Evolutionary conservation across 163 green algal species (phyloP), one percentile per base, ranked within the genome.

Genomic region (Scenedesmus sp.): DNA sequence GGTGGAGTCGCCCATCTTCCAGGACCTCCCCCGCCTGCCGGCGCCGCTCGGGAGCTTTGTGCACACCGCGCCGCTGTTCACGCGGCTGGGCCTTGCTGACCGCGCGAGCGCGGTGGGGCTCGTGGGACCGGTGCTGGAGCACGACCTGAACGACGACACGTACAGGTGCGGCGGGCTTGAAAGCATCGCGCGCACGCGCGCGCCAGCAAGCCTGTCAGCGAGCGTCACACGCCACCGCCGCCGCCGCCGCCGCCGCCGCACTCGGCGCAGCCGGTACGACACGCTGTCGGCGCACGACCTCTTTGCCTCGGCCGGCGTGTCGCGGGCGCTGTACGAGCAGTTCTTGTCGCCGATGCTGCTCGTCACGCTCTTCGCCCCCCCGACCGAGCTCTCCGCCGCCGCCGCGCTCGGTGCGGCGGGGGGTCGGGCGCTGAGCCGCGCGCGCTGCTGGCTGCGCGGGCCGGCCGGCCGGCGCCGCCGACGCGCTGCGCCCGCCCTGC

Each of bases 271-370:
- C 63, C 73, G 82, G 24, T 90, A 89, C 33, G 75, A 82, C 65
- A 20, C 54, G 29, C 65, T 66, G 63, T 82, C 75, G 0, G 75
- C 75, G 1, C 69, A 77, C 36, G 64, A 76, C 1, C 74, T 92
- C 15, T 92, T 92, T 72, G 84, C 62, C 54, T 89, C 33, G 9
- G 71, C 76, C n/a, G 92, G 93, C 17, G 91, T 97, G 10, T 91
- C 86, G 9, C 47, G 87, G 28, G 63, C 78, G 11, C 83, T 97
- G 45, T 98, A 97, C 77, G 77, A 92, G 2, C 84, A 92, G 22
- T 98, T 98, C 62, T 83, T 98, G 64, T 92, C 95, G 57, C 94
- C 94, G 18, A 90, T 96, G 58, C 87, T 98, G 72, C 91, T 97
- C 54, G 91, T 93, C 20, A 94, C 90, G 2, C 90, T 98, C 7